phyloP scores from a whole-genome alignment of 306 rosid species.

The Mucuna pruriens region DNA sequence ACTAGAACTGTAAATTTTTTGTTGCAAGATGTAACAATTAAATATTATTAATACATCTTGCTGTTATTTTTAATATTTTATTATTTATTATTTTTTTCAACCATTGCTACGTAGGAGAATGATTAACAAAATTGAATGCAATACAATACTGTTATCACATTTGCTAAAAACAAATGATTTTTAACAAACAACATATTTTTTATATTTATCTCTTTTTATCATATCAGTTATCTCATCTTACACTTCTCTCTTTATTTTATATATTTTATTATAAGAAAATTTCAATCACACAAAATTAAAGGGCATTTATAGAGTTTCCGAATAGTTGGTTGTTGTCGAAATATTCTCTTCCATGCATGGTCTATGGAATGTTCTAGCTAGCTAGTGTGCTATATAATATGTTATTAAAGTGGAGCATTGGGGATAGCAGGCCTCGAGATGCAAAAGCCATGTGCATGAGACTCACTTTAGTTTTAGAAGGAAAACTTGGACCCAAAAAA shows the following conservation, averaged over 20 bases:
- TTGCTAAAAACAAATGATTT: background rate
- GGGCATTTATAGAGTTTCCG: background rate
- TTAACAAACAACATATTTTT: background rate
- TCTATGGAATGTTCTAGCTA: background rate
- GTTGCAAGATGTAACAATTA: background rate
- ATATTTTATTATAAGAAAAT: background rate
- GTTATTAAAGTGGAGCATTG: background rate
- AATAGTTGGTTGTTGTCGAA: background rate
- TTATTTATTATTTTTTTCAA: background rate
- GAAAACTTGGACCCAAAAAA: background rate
- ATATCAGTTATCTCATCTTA: background rate
- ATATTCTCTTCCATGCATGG: background rate
- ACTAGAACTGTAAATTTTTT: background rate
- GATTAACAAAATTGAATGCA: background rate
- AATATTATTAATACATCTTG: background rate
- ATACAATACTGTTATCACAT: background rate
- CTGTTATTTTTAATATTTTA: background rate
- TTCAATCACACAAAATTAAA: background rate
- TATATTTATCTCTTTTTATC: background rate
- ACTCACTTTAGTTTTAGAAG: background rate
- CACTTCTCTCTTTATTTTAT: background rate
- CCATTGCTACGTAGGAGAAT: background rate
- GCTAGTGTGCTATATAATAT: background rate
- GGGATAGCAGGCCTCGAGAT: slow-evolving; percentile 27
- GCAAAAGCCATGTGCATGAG: background rate